Evolutionary conservation across 768 basidiomycete species (phyloP).

Genomic region (Podaxis rugospora): DNA sequence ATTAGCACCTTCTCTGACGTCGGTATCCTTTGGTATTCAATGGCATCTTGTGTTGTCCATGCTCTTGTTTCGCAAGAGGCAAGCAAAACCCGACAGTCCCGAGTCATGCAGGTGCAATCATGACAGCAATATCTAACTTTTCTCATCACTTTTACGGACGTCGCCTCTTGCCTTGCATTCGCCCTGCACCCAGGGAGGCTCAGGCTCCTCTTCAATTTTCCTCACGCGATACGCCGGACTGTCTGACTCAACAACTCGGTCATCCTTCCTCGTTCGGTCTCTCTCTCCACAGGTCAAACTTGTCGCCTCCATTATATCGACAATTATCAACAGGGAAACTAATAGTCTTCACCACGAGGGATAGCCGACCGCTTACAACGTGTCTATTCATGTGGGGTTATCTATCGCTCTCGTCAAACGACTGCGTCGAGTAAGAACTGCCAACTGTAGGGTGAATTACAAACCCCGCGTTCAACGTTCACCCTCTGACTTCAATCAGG

Average conservation of each 20-base stretch:
- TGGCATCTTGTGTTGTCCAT: not conserved
- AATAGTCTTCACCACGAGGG: not conserved
- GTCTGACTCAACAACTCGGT: too few species aligned
- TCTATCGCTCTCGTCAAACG: too few species aligned
- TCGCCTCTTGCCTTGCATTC: not conserved
- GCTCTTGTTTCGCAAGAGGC: not conserved
- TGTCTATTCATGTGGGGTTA: not conserved
- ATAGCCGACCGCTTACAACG: not conserved
- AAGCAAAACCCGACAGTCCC: not conserved
- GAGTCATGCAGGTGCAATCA: not conserved
- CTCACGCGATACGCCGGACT: not conserved
- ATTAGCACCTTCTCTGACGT: not conserved
- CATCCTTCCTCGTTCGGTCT: not conserved
- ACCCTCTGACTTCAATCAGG: not conserved
- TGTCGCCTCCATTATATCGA: not conserved
- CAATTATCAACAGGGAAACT: not conserved
- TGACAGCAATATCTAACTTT: not conserved
- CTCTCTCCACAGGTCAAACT: not conserved
- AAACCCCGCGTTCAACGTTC: not conserved
- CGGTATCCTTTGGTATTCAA: not conserved
- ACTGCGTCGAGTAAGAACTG: not conserved
- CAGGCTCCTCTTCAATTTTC: not conserved
- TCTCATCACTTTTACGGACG: not conserved
- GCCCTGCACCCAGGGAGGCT: not conserved
- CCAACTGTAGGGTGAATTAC: not conserved